Conservation (phyloP, 495 filamentous ascomycete genomes). For the Viridothelium virens region DNA sequence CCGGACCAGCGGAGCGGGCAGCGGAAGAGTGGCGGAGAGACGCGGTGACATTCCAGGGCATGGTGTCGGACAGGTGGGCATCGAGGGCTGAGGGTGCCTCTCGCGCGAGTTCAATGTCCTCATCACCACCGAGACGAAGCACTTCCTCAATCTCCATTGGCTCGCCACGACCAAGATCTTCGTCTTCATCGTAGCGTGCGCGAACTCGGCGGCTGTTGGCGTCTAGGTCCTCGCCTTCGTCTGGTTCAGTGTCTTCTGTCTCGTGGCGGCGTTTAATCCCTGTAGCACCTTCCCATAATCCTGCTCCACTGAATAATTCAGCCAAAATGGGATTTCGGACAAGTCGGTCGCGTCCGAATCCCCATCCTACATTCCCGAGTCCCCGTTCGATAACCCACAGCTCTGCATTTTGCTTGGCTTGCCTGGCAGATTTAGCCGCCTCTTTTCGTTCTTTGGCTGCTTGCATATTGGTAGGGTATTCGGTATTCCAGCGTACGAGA, state of each 20-base stretch:
- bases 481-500: conserved; percentile 31
- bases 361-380: conserved; percentile 47
- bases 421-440: conserved; percentile 15
- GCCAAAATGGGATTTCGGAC: conserved; percentile 16
- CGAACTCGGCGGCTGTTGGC: conserved; percentile 42
- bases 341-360: conserved; percentile 44
- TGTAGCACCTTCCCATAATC: conserved; percentile 43
- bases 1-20: conserved; percentile 31
- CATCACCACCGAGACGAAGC: conserved; percentile 29
- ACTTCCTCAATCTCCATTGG: conserved; percentile 35
- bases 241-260: conserved; percentile 31
- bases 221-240: conserved; percentile 28
- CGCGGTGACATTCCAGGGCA: conserved; percentile 65
- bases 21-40: conserved; percentile 49
- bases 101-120: conserved; percentile 55
- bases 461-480: conserved; percentile 35
- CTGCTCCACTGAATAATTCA: conserved; percentile 46
- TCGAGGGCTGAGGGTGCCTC: conserved; percentile 52
- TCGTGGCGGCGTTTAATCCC: conserved; percentile 39
- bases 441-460: conserved; percentile 23
- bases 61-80: conserved; percentile 47
- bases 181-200: conserved; percentile 30
- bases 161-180: conserved; percentile 41
- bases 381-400: conserved; percentile 32
- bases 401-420: conserved; percentile 37